These are phyloP conservation scores for Thyridium curvatum DNA, from an alignment of 2,329 filamentous ascomycete genomes.

Conservation along the genomic window DNA sequence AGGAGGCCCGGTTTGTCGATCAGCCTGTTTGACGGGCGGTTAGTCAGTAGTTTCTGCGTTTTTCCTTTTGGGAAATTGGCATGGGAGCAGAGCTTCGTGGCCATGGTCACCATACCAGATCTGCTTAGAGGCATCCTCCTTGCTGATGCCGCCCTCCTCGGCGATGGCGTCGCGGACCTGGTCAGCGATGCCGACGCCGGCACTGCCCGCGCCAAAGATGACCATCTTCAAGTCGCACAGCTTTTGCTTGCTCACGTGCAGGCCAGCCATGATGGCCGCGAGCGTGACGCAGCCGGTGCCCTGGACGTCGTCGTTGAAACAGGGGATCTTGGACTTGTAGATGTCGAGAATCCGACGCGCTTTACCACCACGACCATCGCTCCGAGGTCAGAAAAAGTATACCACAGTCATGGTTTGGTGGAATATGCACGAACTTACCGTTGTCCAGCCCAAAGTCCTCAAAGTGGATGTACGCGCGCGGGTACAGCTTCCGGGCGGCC, in stretches of 20 bases:
- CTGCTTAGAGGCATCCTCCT: slow-evolving; percentile 69
- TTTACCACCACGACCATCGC: no score
- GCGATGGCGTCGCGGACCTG: slow-evolving; percentile 77
- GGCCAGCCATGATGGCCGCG: slow-evolving; percentile 70
- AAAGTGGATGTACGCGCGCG: slow-evolving; percentile 80
- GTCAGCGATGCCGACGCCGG: slow-evolving; percentile 80
- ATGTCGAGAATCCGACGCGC: slow-evolving; percentile 69
- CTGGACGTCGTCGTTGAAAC: slow-evolving; percentile 90
- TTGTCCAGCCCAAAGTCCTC: slow-evolving; percentile 82
- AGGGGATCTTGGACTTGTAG: slow-evolving; percentile 68
- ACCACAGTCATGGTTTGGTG: no score
- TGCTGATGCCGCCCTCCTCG: slow-evolving; percentile 57
- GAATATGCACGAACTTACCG: no score
- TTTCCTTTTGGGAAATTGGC: no score
- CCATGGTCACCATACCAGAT: slow-evolving; percentile 70
- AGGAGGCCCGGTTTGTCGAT: slow-evolving; percentile 78
- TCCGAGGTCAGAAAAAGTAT: no score
- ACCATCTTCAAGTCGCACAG: slow-evolving; percentile 65
- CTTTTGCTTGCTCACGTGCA: slow-evolving; percentile 61
- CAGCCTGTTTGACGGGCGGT: slow-evolving; percentile 44
- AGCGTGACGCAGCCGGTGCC: slow-evolving; percentile 84
- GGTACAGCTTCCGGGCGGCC: slow-evolving; percentile 62
- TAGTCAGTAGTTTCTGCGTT: no score
- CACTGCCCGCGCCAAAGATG: slow-evolving; percentile 74
- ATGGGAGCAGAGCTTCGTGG: no score